Evolutionary conservation across 495 filamentous ascomycete species (phyloP).

Genomic region (Achaetomiella virescens): DNA sequence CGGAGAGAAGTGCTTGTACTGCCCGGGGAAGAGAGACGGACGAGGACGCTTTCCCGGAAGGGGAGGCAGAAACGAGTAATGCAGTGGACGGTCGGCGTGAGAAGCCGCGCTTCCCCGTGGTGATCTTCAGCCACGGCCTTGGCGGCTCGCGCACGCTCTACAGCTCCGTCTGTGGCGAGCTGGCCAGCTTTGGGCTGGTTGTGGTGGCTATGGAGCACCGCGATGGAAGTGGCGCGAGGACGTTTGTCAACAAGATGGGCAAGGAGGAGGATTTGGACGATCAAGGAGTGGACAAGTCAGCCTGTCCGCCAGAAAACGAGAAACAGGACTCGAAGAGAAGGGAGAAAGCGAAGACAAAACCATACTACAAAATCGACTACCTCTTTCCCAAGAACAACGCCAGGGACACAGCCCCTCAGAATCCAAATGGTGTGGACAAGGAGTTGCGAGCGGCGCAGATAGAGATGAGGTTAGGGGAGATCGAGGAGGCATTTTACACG

Average conservation of each 20-base stretch:
- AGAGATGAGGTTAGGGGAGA: conserved; percentile 57
- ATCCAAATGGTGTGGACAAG: conserved; percentile 29
- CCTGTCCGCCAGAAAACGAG: conserved; percentile 1
- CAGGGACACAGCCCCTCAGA: conserved; percentile 33
- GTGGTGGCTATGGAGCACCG: conserved; percentile 67
- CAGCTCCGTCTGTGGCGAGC: conserved; percentile 54
- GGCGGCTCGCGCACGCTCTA: conserved; percentile 58
- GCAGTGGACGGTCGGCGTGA: background rate
- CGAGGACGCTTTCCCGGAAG: conserved; percentile 1
- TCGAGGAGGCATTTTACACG: conserved; percentile 49
- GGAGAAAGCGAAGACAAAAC: conserved; percentile 7
- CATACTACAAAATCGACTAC: conserved; percentile 39
- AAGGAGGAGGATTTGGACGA: conserved; percentile 19
- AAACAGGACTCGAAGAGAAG: conserved; percentile 1
- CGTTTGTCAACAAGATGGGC: conserved; percentile 43
- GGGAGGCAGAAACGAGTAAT: background rate
- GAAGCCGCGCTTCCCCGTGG: conserved; percentile 50
- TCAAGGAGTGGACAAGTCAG: conserved; percentile 15
- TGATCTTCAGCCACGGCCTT: conserved; percentile 65
- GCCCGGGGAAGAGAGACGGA: background rate
- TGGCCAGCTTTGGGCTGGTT: conserved; percentile 59
- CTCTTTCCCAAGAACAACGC: conserved; percentile 40
- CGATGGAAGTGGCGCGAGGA: conserved; percentile 58
- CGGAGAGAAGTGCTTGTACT: background rate
- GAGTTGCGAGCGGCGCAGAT: conserved; percentile 51